Conservation (phyloP, 768 basidiomycete species). For the Neoboletus subvelutipes region DNA sequence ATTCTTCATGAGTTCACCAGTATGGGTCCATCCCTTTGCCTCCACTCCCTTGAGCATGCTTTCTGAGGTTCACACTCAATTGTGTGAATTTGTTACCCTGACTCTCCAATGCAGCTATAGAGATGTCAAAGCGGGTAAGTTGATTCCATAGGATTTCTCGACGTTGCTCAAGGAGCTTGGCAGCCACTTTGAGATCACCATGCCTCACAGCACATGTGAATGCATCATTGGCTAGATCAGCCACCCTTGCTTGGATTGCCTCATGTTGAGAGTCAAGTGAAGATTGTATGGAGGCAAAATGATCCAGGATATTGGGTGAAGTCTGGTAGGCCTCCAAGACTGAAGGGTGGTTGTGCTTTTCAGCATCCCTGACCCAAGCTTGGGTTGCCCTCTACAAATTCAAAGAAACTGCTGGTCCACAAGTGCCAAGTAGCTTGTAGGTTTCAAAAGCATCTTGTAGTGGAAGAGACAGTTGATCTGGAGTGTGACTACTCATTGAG, state of each 20-base stretch:
- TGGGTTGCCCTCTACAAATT: too few species aligned
- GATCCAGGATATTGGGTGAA: not conserved
- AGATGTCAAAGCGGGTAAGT: not conserved
- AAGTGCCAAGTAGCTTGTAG: not conserved
- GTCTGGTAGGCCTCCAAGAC: too few species aligned
- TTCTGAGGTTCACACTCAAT: too few species aligned
- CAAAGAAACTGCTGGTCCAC: not conserved
- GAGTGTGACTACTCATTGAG: too few species aligned
- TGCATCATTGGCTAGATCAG: too few species aligned
- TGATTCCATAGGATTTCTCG: not conserved
- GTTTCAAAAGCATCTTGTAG: not conserved
- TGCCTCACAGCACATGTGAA: not conserved
- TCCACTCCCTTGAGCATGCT: too few species aligned
- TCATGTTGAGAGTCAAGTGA: not conserved
- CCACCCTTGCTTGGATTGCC: not conserved
- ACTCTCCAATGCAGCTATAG: too few species aligned
- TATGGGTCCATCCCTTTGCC: too few species aligned
- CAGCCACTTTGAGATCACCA: not conserved
- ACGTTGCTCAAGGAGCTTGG: not conserved
- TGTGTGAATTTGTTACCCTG: too few species aligned
- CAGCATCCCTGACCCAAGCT: not conserved
- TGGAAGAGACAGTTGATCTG: too few species aligned
- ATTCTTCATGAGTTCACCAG: too few species aligned
- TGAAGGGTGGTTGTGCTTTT: too few species aligned
- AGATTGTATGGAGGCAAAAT: not conserved